Percentiles rank a stretch among this genome's conserved stretches.
These are phyloP conservation scores for Nitzschia inconspicua DNA, from an alignment of 108 stramenopile species.

Conservation along the genomic window DNA sequence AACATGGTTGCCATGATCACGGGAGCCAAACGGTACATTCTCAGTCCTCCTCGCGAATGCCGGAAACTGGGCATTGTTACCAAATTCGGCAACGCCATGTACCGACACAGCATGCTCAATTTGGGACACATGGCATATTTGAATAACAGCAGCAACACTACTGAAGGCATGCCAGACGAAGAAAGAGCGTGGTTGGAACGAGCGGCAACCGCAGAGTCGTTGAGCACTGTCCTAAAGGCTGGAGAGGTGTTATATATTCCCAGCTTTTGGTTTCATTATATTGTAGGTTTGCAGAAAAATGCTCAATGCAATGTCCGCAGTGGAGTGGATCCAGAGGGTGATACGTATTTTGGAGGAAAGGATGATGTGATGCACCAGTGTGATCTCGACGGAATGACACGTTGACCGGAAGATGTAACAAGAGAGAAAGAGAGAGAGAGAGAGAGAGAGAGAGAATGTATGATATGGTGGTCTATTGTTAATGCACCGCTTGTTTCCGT, in stretches of 20 bases:
- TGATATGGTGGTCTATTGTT: too few relatives aligned
- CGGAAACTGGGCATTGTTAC: slow-evolving; percentile 77
- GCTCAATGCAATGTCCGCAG: slow-evolving; percentile 91
- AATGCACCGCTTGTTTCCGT: too few relatives aligned
- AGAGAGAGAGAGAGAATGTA: too few relatives aligned
- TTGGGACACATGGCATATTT: slow-evolving; percentile 65
- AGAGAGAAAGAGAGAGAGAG: too few relatives aligned
- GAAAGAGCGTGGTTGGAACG: slow-evolving; percentile 69
- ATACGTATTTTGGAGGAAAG: slow-evolving; percentile 59
- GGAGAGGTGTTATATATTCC: slow-evolving; percentile 92
- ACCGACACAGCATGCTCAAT: slow-evolving; percentile 84
- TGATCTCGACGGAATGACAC: too few relatives aligned
- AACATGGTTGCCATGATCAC: slow-evolving; percentile 95
- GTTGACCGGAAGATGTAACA: too few relatives aligned
- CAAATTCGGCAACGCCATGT: slow-evolving; percentile 51
- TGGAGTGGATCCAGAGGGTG: slow-evolving; percentile 59
- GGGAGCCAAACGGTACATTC: slow-evolving; percentile 92
- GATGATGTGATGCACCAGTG: too few relatives aligned
- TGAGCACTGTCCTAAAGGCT: slow-evolving; percentile 84
- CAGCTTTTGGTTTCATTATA: slow-evolving; percentile 94
- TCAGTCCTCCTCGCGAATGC: slow-evolving; percentile 84
- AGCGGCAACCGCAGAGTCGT: slow-evolving; percentile 38
- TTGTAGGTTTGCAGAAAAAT: slow-evolving; percentile 80
- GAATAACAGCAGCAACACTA: slow-evolving; percentile 33
- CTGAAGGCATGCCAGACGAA: slow-evolving; percentile 49